Evolutionary conservation across 768 basidiomycete genomes (phyloP).

Genomic region (Mycena olivaceomarginata): DNA sequence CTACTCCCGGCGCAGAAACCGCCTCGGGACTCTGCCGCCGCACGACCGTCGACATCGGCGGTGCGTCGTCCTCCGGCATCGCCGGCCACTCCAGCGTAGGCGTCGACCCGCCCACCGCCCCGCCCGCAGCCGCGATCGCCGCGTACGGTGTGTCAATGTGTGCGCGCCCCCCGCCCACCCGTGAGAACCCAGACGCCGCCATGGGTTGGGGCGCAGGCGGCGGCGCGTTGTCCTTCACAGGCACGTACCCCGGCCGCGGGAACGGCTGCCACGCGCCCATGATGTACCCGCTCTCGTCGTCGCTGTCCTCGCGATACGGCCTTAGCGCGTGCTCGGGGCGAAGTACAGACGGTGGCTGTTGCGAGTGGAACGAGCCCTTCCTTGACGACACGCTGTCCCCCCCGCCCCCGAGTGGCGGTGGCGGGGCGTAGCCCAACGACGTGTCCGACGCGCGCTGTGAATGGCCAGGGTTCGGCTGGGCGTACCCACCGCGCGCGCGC

Average conservation of each 20-base stretch:
- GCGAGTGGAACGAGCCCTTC: conserved; percentile 73
- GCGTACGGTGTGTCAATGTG: conserved; percentile 92
- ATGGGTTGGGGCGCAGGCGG: conserved; percentile 22
- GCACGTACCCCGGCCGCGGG: conserved; percentile 70
- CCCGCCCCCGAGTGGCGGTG: conserved; percentile 58
- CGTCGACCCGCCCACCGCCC: conserved; percentile 28
- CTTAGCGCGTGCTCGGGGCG: conserved; percentile 87
- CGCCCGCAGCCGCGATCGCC: conserved; percentile 28
- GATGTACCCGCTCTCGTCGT: conserved; percentile 88
- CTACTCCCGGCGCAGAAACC: conserved; percentile 36
- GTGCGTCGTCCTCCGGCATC: conserved; percentile 58
- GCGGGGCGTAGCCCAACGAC: conserved; percentile 61
- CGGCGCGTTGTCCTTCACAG: conserved; percentile 60
- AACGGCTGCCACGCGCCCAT: conserved; percentile 97
- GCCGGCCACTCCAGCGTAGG: conserved; percentile 44
- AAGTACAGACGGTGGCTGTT: conserved; percentile 82
- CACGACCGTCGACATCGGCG: conserved; percentile 70
- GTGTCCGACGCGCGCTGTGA: conserved; percentile 58
- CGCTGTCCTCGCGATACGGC: conserved; percentile 87
- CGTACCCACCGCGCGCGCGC: conserved; percentile 41
- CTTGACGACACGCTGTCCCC: conserved; percentile 58
- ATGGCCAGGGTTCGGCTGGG: conserved; percentile 11
- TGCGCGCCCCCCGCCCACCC: conserved; percentile 92
- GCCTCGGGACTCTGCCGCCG: conserved; percentile 59
- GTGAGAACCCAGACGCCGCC: conserved; percentile 81